Evolutionary conservation across 2,329 filamentous ascomycete genomes (phyloP), one percentile per base, ranked within the genome.

Genomic region (Sporothrix protearum): DNA sequence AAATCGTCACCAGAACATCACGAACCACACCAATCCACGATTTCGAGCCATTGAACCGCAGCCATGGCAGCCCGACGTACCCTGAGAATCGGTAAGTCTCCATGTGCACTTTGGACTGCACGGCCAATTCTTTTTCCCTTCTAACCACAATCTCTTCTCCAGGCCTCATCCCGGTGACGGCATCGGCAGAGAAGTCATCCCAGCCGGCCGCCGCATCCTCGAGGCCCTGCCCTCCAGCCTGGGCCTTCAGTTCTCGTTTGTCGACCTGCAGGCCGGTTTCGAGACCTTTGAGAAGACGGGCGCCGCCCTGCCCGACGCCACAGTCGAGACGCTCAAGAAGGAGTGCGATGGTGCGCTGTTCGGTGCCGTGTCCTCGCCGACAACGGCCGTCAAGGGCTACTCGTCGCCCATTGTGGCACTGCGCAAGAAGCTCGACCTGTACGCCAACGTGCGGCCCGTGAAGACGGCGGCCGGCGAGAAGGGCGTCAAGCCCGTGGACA

Each of bases 171-270:
- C 96, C 78, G 96, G 96, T 79, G 96, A 99, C 84, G 96, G 96
- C 82, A 99, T 99, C 83, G 96, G 96, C 83, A 93, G 93, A 80
- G 96, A 99, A 84, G 96, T 99, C 81, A 98, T 99, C 82, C 96
- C 96, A 76, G 92, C 96, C 70, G 96, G 95, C 68, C 92, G 93
- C 78, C 91, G 92, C 75, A 86, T 98, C 77, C 92, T 99, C 79
- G 95, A 99, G 85, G 92, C 96, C 68, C 91, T 99, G 1, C 94
- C 95, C 45, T 82, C 91, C n/a, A 96, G 92, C n/a, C 85, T 97
- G 64, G 91, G 92, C 78, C 88, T 99, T 77, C 94, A 93, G 79
- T 98, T 98, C 87, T 92, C 91, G 80, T 99, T 98, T 82, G 88
- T 96, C 77, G 89, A 97, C 83, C 92, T 98, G 77, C 88, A 96